Conservation (phyloP, 305 asterid species). For the Fraxinus greggii region DNA sequence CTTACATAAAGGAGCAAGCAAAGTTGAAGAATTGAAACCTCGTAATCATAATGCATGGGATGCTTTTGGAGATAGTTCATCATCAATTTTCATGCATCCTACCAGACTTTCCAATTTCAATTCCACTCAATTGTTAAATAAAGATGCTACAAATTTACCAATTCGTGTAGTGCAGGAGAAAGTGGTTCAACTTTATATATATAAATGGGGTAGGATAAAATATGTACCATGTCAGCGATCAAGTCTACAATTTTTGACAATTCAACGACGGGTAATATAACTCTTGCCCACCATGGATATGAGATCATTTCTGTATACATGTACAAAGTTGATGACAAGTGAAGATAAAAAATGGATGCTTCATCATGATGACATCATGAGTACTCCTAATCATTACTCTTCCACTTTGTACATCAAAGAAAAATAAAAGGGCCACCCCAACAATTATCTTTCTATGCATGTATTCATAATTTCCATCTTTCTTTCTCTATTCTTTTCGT, state of each 20-base stretch:
- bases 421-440: constrained; percentile 42
- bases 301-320: too few relatives aligned
- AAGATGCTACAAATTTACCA: not conserved
- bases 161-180: not conserved
- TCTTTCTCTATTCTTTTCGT: not conserved
- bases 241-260: not conserved
- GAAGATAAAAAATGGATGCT: constrained; percentile 13
- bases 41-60: constrained; percentile 60
- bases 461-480: constrained; percentile 17
- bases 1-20: constrained; percentile 28
- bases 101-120: constrained; percentile 7
- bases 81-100: constrained; percentile 30
- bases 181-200: constrained; percentile 28
- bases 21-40: constrained; percentile 35
- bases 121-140: constrained; percentile 6
- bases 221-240: too few relatives aligned
- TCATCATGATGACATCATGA: constrained; percentile 76
- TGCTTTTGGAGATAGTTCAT: constrained; percentile 29
- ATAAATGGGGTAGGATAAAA: not conserved
- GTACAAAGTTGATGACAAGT: constrained; percentile 33
- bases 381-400: constrained; percentile 49
- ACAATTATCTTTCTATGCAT: constrained; percentile 21
- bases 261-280: too few relatives aligned
- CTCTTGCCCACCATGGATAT: too few relatives aligned
- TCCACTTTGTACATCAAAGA: constrained; percentile 24